Evolutionary conservation across 2,329 filamentous ascomycete species (phyloP), one percentile per base, ranked within the genome.

Genomic region (Alternaria burnsii): DNA sequence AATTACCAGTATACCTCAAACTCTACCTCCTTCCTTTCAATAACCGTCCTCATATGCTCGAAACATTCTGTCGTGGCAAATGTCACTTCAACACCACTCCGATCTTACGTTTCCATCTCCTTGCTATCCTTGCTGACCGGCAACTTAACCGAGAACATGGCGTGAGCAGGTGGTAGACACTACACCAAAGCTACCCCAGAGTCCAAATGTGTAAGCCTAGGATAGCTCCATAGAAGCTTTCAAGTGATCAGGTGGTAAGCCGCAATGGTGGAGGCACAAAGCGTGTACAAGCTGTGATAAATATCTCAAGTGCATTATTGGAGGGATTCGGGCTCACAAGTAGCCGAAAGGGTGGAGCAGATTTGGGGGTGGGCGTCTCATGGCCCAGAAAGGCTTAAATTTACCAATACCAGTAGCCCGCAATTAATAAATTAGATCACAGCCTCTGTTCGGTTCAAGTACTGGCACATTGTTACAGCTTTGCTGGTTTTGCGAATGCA

Each of bases 401-500:
- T 41, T 5, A 20, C 18, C 1, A 22, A 22, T 12, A 41, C n/a
- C 1, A 41, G 8, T 7, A 41, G 38, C 10, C 38, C 5, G 8
- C 5, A 6, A 12, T 11, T 7, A 5, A 41, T 22, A 3, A 2
- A 12, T 41, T 22, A 22, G 10, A 41, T 41, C 5, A 9, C 22
- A 11, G 22, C 6, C 20, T 41, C 38, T 41, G 4, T 41, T 41
- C 18, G 10, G 12, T 10, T 7, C 20, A 6, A 12, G 11, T 24
- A 24, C 12, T 8, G 20, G 10, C 1, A 24, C 6, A 5, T 26
- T 22, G 36, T 46, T 62, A 73, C 26, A 73, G 40, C 42, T 40
- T 68, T 22, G 71, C 50, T 11, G 62, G 62, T 41, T 62, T 67
- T 5, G 68, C 68, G 30, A 77, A 76, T 5, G 55, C 67, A 55